Evolutionary conservation across 352 stramenopile species (phyloP), one percentile per base, ranked within the genome.

Genomic region (Globisporangium apiculatum): DNA sequence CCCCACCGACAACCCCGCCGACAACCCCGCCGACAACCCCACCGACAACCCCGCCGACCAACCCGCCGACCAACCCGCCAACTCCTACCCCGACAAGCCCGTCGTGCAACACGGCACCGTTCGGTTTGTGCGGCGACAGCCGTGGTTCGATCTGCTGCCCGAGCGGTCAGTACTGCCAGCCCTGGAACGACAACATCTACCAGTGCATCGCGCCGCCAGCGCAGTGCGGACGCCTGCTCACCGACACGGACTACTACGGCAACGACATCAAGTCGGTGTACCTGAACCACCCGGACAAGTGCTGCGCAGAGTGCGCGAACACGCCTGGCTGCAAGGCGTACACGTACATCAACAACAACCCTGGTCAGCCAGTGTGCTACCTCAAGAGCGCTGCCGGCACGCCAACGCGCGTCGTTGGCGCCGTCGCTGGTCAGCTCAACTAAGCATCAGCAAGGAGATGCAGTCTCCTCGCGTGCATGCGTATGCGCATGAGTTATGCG

Each of bases 231-330:
- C 52, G 55, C 17, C 71, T 76, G 41, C 8, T 51, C 3, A 73
- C 72, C 5, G 56, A 80, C 56, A 68, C 56, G 37, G 69, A 81
- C 50, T 78, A 64, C 46, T 74, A 67, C 36, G 73, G 73, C 54
- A 76, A 81, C 42, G 71, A 79, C 51, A 69, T 83, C 59, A 60
- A 70, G 59, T 76, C 68, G 2, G 65, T 79, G 43, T 79, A 75
- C 58, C 66, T 62, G 43, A 57, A 57, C 24, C 51, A 42, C 24
- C 49, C 49, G 31, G 12, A 14, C 9, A 14, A n/a, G 5, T 76
- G 73, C 43, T 83, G 73, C 41, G 69, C 77, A 12, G 71, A 61
- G 5, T 83, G 73, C 60, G 54, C 62, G 11, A 66, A 59, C 11
- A 73, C 58, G 7, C 37, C 48, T 0, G 66, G 73, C 18, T 82